phyloP scores from a whole-genome alignment of 495 filamentous ascomycete genomes.

The Aspergillus asperescens region DNA sequence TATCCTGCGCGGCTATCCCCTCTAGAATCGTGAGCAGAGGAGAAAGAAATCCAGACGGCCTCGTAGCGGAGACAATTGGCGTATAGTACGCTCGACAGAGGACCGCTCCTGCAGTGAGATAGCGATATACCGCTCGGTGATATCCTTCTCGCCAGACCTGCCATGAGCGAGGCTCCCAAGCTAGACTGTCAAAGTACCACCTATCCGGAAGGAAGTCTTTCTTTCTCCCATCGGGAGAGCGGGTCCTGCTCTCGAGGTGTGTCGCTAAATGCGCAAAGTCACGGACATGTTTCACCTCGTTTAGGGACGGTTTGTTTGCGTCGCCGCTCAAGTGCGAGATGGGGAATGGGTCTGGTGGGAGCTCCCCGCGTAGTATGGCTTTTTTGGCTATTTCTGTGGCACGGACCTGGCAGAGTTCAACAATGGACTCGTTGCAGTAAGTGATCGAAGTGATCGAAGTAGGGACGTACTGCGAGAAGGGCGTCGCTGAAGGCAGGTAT shows the following conservation, averaged over 20 bases:
- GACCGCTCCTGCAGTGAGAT: slow-evolving; percentile 3
- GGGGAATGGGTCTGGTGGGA: slow-evolving; percentile 8
- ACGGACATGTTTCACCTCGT: not conserved
- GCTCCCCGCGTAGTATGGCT: not conserved
- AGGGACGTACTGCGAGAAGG: slow-evolving; percentile 4
- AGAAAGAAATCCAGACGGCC: not conserved
- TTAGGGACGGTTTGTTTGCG: not conserved
- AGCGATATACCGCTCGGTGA: slow-evolving; percentile 5
- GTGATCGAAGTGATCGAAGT: too few relatives aligned
- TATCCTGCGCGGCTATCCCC: not conserved
- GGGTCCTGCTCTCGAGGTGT: not conserved
- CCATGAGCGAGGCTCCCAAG: not conserved
- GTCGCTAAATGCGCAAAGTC: not conserved
- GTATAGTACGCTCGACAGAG: not conserved
- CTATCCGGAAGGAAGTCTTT: not conserved
- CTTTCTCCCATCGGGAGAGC: not conserved
- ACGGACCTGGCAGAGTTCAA: not conserved
- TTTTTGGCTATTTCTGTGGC: slow-evolving; percentile 5
- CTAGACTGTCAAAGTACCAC: not conserved
- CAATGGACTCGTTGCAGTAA: too few relatives aligned
- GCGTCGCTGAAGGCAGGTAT: slow-evolving; percentile 5
- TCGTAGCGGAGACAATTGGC: not conserved
- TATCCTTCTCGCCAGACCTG: not conserved
- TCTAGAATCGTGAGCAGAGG: not conserved
- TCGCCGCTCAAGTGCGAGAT: not conserved